Base-by-base conservation (phyloP, 805 yeast genomes). In the Sugiyamaella qingdaonensis region DNA sequence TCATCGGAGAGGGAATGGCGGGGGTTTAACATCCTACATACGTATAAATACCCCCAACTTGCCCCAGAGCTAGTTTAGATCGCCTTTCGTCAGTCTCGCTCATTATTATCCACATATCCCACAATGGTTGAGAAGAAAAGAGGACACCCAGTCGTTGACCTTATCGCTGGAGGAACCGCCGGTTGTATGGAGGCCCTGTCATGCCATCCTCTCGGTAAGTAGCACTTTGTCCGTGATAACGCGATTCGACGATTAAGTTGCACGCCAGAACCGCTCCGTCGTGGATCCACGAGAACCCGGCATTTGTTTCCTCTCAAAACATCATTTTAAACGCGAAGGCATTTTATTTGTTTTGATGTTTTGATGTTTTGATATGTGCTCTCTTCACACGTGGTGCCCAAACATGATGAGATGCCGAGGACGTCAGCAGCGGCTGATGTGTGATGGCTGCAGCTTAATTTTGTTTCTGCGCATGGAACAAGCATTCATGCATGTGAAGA, bases 131-230 rank as follows among this genome's bases (percentile, higher is more conserved):
- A 53, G 19, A 55, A 58, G 52, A 61, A 57, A 52, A 53, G 52
- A 44, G 58, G 61, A 44, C 55, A 61, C 51, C 58, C 61, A 39
- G 67, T 62, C 46, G 61, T 69, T 32, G 72, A 69, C 56, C 61
- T 69, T 56, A 76, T 88, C 47, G 94, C 97, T 33, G 99, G 99
- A 63, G 99, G 99, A 64, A 83, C 92, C 7, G 99, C 99, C 11
- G 99, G 99, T 54, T 76, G 92, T 56, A 88, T 91, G 67, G 99
- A 92, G 76, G 99, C 98, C n/a, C 77, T 94, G 58, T 84, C 92
- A 69, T 92, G 99, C 70, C 99, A 92, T 71, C 98, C 98, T n/a
- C 79, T 92, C 63, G 52, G 52, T 49, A 29, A 49, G 52, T 49
- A 16, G 31, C n/a, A 35, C 4, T 18, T n/a, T 34, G 4, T 33